Conservation (phyloP, 192 early-diverging fungal genomes). For the Entomortierella beljakovae region DNA sequence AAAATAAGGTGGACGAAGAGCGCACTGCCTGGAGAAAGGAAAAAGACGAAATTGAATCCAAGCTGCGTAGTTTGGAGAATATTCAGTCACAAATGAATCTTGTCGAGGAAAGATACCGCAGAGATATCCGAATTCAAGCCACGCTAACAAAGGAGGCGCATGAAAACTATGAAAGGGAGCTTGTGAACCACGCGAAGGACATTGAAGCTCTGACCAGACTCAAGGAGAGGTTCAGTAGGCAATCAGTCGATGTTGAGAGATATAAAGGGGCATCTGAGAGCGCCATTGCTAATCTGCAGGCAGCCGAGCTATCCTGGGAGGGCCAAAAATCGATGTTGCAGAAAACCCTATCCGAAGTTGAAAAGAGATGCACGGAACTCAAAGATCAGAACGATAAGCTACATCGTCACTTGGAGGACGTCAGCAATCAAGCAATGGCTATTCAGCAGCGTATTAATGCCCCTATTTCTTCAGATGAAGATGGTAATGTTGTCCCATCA, state of each 20-base stretch:
- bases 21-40: constrained; percentile 54
- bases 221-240: constrained; percentile 17
- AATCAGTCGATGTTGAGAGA: constrained; percentile 46
- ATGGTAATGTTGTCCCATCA: constrained; percentile 6
- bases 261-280: constrained; percentile 43
- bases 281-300: constrained; percentile 60
- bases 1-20: constrained; percentile 59
- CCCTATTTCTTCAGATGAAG: constrained; percentile 13
- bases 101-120: constrained; percentile 56
- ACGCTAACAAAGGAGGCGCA: constrained; percentile 62
- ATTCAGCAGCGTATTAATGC: constrained; percentile 52
- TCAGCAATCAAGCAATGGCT: constrained; percentile 57
- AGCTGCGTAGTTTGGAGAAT: constrained; percentile 38
- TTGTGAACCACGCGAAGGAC: constrained; percentile 70
- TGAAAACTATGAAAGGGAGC: constrained; percentile 77
- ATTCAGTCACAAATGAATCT: constrained; percentile 45
- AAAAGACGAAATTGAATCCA: constrained; percentile 39
- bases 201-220: constrained; percentile 59
- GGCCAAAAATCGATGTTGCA: constrained; percentile 46
- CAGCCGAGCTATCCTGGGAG: constrained; percentile 61
- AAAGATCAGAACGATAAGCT: constrained; percentile 77
- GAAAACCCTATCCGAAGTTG: constrained; percentile 56
- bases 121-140: constrained; percentile 66
- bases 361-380: constrained; percentile 65
- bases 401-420: constrained; percentile 78